phyloP scores from a whole-genome alignment of 73 alveolate genomes.

The Paramecium tetraurelia region DNA sequence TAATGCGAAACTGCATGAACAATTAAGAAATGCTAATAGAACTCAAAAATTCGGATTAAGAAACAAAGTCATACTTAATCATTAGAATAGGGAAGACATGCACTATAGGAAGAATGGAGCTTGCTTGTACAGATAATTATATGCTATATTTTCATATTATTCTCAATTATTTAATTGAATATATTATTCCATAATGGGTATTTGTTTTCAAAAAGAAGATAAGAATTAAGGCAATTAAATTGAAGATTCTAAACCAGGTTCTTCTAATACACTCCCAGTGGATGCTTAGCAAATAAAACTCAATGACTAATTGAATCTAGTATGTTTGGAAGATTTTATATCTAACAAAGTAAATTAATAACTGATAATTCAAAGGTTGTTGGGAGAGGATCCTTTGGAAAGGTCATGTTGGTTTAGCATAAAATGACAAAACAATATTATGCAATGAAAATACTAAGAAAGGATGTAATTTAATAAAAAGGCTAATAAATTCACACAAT shows the following conservation, averaged over 20 bases:
- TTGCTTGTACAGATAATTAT: not conserved
- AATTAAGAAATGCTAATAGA: not conserved
- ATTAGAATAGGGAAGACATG: not conserved
- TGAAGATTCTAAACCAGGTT: not conserved
- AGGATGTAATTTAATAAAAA: conserved; percentile 26
- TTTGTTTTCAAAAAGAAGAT: not conserved
- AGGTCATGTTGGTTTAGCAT: conserved; percentile 67
- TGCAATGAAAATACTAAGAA: conserved; percentile 72
- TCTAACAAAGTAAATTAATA: conserved; percentile 27
- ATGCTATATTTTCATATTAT: not conserved
- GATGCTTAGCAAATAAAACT: not conserved
- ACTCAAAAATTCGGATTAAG: not conserved
- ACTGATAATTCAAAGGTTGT: not conserved
- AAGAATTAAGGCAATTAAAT: not conserved
- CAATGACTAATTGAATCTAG: conserved; percentile 13
- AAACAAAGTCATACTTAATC: not conserved
- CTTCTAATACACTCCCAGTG: not conserved
- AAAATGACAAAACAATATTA: conserved; percentile 41
- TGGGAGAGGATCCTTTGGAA: conserved; percentile 76
- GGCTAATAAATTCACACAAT: conserved; percentile 64
- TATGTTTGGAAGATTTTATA: conserved; percentile 69
- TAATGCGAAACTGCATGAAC: not conserved
- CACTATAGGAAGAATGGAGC: conserved; percentile 3
- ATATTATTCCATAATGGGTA: not conserved
- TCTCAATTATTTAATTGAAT: conserved; percentile 1